Evolutionary conservation across 1,139 yeast species (phyloP).

Genomic region (Pichia kudriavzevii): DNA sequence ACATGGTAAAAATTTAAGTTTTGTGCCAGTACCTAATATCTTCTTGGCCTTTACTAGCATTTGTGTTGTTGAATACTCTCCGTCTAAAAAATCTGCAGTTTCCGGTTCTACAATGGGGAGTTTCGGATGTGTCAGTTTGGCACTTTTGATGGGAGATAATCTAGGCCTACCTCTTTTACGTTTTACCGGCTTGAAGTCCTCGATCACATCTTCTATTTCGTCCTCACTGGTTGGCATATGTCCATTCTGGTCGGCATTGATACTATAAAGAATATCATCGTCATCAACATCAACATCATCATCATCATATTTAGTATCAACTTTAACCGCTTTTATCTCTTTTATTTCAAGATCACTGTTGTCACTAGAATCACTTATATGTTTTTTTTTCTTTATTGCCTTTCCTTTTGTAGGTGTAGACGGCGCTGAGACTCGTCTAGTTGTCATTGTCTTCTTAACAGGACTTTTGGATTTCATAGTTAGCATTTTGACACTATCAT

Average conservation of each 20-base stretch:
- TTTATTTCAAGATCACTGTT: conserved; percentile 9
- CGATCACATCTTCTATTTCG: no score
- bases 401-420: neutral
- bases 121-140: neutral
- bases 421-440: no score
- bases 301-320: conserved; percentile 13
- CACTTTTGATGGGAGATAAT: conserved; percentile 26
- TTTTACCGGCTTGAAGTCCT: conserved; percentile 15
- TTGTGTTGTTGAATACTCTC: conserved; percentile 15
- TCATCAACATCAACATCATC: conserved; percentile 1
- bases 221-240: neutral
- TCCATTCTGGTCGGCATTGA: no score
- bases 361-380: neutral
- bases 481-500: conserved; percentile 25
- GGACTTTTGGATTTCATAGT: conserved; percentile 20
- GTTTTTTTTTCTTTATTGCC: neutral
- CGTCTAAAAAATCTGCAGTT: conserved; percentile 12
- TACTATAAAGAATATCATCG: neutral
- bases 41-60: conserved; percentile 50
- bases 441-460: no score
- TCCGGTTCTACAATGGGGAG: no score
- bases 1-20: conserved; percentile 68
- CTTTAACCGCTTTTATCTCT: neutral
- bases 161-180: conserved; percentile 11
- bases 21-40: conserved; percentile 56